Evolutionary conservation across 495 filamentous ascomycete species (phyloP).

Genomic region (Neurospora sp.): DNA sequence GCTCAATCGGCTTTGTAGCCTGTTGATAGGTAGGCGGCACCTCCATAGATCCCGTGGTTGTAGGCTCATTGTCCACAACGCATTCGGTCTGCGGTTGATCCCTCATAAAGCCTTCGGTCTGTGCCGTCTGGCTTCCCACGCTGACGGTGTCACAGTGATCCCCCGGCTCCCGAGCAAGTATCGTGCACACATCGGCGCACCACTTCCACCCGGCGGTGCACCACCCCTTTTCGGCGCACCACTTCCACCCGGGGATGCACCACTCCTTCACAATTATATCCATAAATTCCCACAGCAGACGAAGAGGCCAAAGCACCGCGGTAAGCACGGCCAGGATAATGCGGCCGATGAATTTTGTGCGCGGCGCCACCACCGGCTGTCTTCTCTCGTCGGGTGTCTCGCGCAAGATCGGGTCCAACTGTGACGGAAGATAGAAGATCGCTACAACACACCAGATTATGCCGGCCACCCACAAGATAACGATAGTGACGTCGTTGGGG

Average conservation of each 20-base stretch:
- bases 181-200: not conserved
- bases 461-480: not conserved
- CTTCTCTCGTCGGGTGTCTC: too few relatives aligned
- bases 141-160: not conserved
- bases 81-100: too few relatives aligned
- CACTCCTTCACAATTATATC: not conserved
- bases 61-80: not conserved
- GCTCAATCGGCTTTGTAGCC: not conserved
- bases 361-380: not conserved
- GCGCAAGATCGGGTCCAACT: too few relatives aligned
- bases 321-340: not conserved
- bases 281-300: not conserved
- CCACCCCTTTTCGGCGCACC: not conserved
- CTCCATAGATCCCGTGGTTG: not conserved
- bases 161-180: not conserved
- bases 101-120: not conserved
- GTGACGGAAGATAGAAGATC: too few relatives aligned
- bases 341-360: not conserved
- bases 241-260: not conserved
- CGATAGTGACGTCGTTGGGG: fast-evolving
- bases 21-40: not conserved
- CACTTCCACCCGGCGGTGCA: not conserved
- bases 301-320: not conserved
- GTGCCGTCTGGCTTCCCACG: not conserved
- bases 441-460: not conserved